Percentiles rank a stretch among this genome's conserved stretches.
Conservation (phyloP, 2,329 filamentous ascomycete species). For the Acarospora socialis region DNA sequence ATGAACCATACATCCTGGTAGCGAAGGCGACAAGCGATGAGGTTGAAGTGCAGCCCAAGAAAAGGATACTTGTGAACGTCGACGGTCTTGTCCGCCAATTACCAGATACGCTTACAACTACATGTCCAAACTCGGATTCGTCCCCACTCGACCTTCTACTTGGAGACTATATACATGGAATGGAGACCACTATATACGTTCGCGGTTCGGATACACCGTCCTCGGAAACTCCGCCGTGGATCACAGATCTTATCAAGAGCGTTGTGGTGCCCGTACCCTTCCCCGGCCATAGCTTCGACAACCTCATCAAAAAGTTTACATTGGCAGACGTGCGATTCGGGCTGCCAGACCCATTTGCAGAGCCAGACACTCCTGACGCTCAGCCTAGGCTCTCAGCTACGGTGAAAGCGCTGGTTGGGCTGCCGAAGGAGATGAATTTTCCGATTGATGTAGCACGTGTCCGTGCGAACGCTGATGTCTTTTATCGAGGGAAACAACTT, state of each 20-base stretch:
- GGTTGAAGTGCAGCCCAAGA: slow-evolving; percentile 53
- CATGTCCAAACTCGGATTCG: slow-evolving; percentile 60
- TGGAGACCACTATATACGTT: slow-evolving; percentile 66
- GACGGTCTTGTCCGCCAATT: slow-evolving; percentile 59
- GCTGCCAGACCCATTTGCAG: slow-evolving; percentile 65
- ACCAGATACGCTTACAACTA: slow-evolving; percentile 54
- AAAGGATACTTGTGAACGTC: slow-evolving; percentile 54
- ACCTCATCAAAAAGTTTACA: slow-evolving; percentile 76
- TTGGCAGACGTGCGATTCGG: slow-evolving; percentile 74
- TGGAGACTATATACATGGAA: slow-evolving; percentile 65
- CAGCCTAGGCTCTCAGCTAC: slow-evolving; percentile 71
- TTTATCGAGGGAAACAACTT: slow-evolving; percentile 62
- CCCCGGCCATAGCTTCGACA: slow-evolving; percentile 65
- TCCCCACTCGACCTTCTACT: slow-evolving; percentile 79
- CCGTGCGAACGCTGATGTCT: slow-evolving; percentile 64
- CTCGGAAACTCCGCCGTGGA: slow-evolving; percentile 63
- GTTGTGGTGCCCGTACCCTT: slow-evolving; percentile 76
- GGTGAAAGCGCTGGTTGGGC: slow-evolving; percentile 60
- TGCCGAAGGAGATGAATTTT: slow-evolving; percentile 81
- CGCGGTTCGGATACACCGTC: slow-evolving; percentile 58
- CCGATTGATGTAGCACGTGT: slow-evolving; percentile 64
- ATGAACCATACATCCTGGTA: slow-evolving; percentile 61
- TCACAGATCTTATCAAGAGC: slow-evolving; percentile 63
- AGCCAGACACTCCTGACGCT: slow-evolving; percentile 56
- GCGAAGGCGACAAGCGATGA: slow-evolving; percentile 58